Base-by-base conservation (phyloP, 768 basidiomycete genomes). In the Leccinum obscurum region DNA sequence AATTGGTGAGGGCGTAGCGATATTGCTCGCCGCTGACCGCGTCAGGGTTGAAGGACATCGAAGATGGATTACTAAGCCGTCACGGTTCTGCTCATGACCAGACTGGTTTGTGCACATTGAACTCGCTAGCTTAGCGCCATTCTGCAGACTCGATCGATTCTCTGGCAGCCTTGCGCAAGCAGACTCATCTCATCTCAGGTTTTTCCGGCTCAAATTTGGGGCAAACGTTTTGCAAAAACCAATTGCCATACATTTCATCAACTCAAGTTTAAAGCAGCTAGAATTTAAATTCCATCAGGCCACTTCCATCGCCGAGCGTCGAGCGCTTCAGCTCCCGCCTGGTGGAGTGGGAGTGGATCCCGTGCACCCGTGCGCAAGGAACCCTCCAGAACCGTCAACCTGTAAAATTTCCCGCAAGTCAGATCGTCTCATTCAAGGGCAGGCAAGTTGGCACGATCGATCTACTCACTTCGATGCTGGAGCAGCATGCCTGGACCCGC, bases 1-100 rank as follows among this genome's bases (percentile, higher is more conserved):
- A 93, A 72, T 93, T 92, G 26, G 87, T 85, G 66, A 93, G 77
- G 5, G 90, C 92, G 76, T 93, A 92, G 60, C 89, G 85, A 69
- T 92, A 92, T 65, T 91, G 88, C 58, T 90, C 88, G 50, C 80
- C 77, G 13, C 78, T 76, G 56, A 82, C 77, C 6, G 68, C 60
- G 58, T 79, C 77, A 22, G 17, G 17, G 28, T 28, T 28, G 39
- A 17, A 41, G 8, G 39, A 41, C 39, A 65, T 67, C 4, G 54
- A 34, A 44, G 44, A 55, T 32, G 10, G 32, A 32, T 32, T 11
- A 32, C 32, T 32, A 32, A 32, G 32, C 32, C 10, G 1, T 32
- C 32, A 32, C 10, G 32, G 32, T 32, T 32, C 32, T 32, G 32
- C 10, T 10, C 30, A 32, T 3, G 30, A 30, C 28, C 28, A 26